Evolutionary conservation across 352 stramenopile species (phyloP).

Genomic region (Phytopythium aichiense): DNA sequence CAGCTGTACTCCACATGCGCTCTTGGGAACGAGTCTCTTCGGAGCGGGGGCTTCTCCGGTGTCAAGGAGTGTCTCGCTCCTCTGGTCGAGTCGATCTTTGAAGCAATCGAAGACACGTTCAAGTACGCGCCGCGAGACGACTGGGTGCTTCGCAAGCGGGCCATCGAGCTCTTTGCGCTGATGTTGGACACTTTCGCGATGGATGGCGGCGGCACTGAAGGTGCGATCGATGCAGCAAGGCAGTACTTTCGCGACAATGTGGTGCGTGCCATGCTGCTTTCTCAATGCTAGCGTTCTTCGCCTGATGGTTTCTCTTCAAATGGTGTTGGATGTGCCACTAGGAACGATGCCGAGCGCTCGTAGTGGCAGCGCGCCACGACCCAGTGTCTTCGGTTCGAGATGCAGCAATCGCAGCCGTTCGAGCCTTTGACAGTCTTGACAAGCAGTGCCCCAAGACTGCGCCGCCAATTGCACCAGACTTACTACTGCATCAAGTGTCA

Average conservation of each 20-base stretch:
- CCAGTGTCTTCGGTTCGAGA: conserved; percentile 50
- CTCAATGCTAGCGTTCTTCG: background rate
- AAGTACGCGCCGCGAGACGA: conserved; percentile 41
- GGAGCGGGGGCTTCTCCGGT: conserved; percentile 15
- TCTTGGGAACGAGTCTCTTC: conserved; percentile 26
- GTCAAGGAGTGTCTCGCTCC: conserved; percentile 32
- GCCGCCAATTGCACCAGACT: background rate
- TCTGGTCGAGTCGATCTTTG: conserved; percentile 36
- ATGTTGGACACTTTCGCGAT: conserved; percentile 42
- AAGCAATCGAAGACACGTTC: conserved; percentile 58
- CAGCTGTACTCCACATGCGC: conserved; percentile 33
- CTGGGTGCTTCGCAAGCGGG: conserved; percentile 53
- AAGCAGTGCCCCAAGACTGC: conserved; percentile 22
- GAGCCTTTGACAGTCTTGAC: conserved; percentile 36
- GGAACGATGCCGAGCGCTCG: conserved; percentile 35
- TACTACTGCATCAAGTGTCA: background rate
- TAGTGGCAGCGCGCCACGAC: conserved; percentile 44
- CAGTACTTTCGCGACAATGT: conserved; percentile 28
- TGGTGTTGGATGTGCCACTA: conserved; percentile 9
- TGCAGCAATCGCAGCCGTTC: conserved; percentile 30
- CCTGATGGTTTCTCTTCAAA: conserved; percentile 2
- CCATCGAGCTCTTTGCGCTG: conserved; percentile 43
- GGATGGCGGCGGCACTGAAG: conserved; percentile 13
- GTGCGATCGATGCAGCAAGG: conserved; percentile 10
- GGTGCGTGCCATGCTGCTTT: conserved; percentile 16